Conservation (phyloP, 176 grass and related monocot genomes). For the Metroxylon sagu region DNA sequence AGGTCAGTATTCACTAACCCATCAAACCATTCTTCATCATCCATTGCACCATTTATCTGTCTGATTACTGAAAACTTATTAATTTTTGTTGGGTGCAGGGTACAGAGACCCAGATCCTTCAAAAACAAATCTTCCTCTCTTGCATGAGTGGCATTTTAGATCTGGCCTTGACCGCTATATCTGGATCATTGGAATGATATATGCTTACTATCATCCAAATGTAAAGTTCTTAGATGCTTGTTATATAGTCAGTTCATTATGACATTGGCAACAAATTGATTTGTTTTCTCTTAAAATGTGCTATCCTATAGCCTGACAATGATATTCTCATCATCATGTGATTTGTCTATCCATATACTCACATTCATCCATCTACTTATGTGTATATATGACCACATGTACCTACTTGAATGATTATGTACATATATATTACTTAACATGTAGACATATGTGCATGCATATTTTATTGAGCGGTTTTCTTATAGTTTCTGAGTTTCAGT, state of each 20-base stretch:
- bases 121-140: slow-evolving; percentile 28
- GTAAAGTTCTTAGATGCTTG: background rate
- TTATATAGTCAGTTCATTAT: too few relatives aligned
- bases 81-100: slow-evolving; percentile 15
- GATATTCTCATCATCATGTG: background rate
- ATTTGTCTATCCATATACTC: background rate
- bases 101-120: slow-evolving; percentile 33
- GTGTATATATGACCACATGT: too few relatives aligned
- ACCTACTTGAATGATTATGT: too few relatives aligned
- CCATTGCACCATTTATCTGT: too few relatives aligned
- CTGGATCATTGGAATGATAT: slow-evolving; percentile 42
- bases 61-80: background rate
- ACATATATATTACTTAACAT: background rate
- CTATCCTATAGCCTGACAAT: background rate
- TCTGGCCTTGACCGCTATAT: slow-evolving; percentile 46
- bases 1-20: slow-evolving; percentile 10
- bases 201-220: slow-evolving; percentile 35
- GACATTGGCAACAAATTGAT: too few relatives aligned
- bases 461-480: background rate
- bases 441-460: background rate
- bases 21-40: background rate
- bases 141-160: slow-evolving; percentile 41
- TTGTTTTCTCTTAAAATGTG: too few relatives aligned
- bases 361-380: background rate
- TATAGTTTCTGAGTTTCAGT: background rate